Evolutionary conservation across 345 rosid genomes (phyloP).

Genomic region (Raphanus raphanistrum): DNA sequence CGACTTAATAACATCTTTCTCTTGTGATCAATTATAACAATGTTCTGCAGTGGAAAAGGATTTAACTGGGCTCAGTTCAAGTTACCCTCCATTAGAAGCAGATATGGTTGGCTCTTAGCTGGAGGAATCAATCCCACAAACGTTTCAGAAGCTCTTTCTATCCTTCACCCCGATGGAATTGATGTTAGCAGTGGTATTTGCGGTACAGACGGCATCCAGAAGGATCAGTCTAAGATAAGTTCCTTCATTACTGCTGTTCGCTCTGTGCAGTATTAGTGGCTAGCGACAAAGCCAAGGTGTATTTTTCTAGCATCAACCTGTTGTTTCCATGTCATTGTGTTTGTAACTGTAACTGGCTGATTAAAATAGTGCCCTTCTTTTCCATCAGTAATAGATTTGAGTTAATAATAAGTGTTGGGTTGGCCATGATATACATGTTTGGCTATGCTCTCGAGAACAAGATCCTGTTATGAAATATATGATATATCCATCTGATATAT

Average conservation of each 20-base stretch:
- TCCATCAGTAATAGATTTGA: neutral
- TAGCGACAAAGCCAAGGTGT: neutral
- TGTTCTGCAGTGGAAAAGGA: constrained; percentile 72
- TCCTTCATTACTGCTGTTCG: constrained; percentile 60
- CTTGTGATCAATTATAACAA: neutral
- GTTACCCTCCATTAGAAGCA: constrained; percentile 70
- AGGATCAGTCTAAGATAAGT: constrained; percentile 58
- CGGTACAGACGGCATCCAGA: constrained; percentile 59
- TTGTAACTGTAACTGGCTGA: constrained; percentile 15
- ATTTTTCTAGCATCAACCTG: constrained; percentile 7
- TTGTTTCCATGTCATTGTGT: constrained; percentile 8
- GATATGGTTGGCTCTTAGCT: constrained; percentile 83
- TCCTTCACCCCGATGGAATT: constrained; percentile 64
- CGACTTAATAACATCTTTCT: too few species aligned
- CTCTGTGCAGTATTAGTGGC: constrained; percentile 48
- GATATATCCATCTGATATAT: constrained; percentile 8
- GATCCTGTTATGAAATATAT: neutral
- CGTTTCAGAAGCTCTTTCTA: constrained; percentile 59
- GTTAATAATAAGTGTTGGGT: neutral
- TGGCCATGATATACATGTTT: neutral
- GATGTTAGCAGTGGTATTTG: constrained; percentile 94
- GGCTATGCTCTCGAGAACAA: neutral
- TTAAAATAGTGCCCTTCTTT: neutral
- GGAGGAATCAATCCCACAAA: constrained; percentile 78
- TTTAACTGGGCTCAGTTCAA: constrained; percentile 69